A percentile compares a stretch with the other conserved stretches of the same genome.
Evolutionary conservation across 2,329 filamentous ascomycete genomes (phyloP).

Genomic region (Penicillium sp.): DNA sequence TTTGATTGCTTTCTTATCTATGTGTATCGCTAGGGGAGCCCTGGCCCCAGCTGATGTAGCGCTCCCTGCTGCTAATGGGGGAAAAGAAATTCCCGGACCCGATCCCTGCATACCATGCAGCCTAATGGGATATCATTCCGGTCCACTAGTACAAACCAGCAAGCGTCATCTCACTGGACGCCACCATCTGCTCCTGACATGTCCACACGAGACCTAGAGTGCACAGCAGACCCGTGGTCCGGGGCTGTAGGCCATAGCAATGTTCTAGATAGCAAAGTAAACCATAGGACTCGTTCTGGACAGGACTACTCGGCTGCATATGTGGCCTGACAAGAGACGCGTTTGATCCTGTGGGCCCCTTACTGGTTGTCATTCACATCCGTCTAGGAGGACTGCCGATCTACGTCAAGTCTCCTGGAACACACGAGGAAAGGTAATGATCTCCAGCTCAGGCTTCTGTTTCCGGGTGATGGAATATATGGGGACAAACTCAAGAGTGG

Average conservation of each 20-base stretch:
- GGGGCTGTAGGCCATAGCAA: not conserved
- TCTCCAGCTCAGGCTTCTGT: not conserved
- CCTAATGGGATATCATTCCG: conserved; percentile 17
- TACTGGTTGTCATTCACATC: conserved; percentile 9
- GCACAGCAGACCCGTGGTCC: not conserved
- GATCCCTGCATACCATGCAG: conserved; percentile 18
- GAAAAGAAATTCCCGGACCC: not conserved
- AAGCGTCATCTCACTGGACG: conserved; percentile 5
- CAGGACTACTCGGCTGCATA: conserved; percentile 5
- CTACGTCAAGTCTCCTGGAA: not conserved
- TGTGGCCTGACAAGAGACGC: conserved; percentile 6
- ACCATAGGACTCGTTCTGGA: not conserved
- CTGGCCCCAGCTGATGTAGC: not conserved
- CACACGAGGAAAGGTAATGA: not conserved
- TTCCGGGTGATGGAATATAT: not conserved
- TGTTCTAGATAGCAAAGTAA: not conserved
- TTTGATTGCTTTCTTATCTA: not conserved
- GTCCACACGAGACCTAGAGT: conserved; percentile 3
- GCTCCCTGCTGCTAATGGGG: not conserved
- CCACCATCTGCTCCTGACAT: conserved; percentile 12
- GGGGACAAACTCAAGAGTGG: conserved; percentile 3
- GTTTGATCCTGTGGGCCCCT: conserved; percentile 7
- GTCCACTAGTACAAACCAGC: not conserved
- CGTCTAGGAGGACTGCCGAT: not conserved
- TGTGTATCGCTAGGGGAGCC: not conserved